Evolutionary conservation across 176 grass and related monocot genomes (phyloP), one percentile per base, ranked within the genome.

Genomic region (Pontederia paniculata): DNA sequence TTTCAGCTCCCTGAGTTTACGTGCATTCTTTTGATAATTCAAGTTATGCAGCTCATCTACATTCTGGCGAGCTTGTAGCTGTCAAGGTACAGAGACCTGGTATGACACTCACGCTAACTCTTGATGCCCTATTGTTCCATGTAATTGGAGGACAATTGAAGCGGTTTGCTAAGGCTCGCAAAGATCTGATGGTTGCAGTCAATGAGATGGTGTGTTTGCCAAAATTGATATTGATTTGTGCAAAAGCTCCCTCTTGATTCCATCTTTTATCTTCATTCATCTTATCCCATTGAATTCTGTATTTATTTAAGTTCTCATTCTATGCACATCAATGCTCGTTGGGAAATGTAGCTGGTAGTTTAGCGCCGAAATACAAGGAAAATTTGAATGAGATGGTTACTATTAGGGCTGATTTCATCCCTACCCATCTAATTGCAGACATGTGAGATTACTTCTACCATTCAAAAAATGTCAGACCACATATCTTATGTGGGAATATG

Each of bases 31-130:
- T 95, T 95, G 84, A 95, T 95, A 85, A 76, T 82, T 88, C 78
- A 95, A 95, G 89, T 89, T 65, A 78, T 90, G 80, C 85, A 97
- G 83, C 86, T 83, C 91, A 97, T 97, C 82, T 97, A 74, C 79
- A 57, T 60, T 78, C 82, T 74, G 91, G 91, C 76, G 91, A 97
- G 80, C 77, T 87, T 63, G 91, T 97, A 9, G 86, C 91, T 59
- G 77, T 90, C 61, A 90, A 96, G 80, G 91, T 97, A 64, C 91
- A 97, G 62, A 85, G 91, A 65, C 91, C 86, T 84, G 91, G 91
- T 66, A 97, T 97, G 86, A 44, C 79, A 25, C 60, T 82, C 47
- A 84, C 73, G 74, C 72, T 97, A 68, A 97, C 79, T 62, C 71
- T 97, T 54, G 91, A 97, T 54, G 91, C 91, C 52, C 79, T 97